phyloP scores from a whole-genome alignment of 1,284 basidiomycete species.

The Melampsora abietis-canadensis region DNA sequence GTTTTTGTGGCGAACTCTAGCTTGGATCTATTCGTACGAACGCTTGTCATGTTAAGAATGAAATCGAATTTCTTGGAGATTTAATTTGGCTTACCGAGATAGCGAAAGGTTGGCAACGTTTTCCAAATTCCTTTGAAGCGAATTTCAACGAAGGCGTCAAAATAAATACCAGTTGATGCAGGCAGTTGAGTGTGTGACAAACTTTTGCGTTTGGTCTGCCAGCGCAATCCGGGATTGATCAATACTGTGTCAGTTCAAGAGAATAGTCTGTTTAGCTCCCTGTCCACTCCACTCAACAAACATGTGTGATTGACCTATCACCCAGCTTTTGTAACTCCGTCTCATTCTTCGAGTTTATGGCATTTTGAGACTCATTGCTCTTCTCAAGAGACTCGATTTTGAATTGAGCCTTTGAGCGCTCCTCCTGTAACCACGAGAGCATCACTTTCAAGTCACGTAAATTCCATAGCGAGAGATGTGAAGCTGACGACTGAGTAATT shows the following conservation, averaged over 20 bases:
- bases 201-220: not conserved
- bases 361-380: not conserved
- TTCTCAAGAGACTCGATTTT: not conserved
- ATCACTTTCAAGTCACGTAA: too few species aligned
- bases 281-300: too few species aligned
- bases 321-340: not conserved
- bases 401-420: not conserved
- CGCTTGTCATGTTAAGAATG: not conserved
- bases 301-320: not conserved
- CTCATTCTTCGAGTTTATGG: not conserved
- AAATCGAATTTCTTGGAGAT: not conserved
- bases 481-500: too few species aligned
- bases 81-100: not conserved
- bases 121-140: not conserved
- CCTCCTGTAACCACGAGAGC: not conserved
- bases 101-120: not conserved
- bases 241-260: not conserved
- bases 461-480: too few species aligned
- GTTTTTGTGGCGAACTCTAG: not conserved
- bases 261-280: too few species aligned
- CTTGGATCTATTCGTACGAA: not conserved
- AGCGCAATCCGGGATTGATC: not conserved
- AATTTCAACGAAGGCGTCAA: not conserved
- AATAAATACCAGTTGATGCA: not conserved
- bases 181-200: not conserved